These are phyloP conservation scores for Talaromyces proteolyticus DNA, from an alignment of 495 filamentous ascomycete species.

Conservation along the genomic window DNA sequence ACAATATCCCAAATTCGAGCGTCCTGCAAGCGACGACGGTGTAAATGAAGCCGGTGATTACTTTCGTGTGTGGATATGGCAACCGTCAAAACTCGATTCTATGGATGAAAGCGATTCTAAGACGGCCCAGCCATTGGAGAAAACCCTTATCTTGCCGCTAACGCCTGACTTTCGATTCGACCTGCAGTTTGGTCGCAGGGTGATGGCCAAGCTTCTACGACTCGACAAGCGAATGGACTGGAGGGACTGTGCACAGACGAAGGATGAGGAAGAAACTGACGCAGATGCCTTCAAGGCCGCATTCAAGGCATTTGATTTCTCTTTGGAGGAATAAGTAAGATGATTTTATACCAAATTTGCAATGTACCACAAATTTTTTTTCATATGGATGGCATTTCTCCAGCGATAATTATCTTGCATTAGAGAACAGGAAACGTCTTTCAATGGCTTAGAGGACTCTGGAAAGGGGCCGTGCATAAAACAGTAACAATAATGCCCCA, in stretches of 20 bases:
- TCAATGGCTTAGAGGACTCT: too few relatives aligned
- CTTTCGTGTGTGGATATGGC: slow-evolving; percentile 82
- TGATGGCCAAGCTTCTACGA: slow-evolving; percentile 81
- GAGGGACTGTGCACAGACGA: slow-evolving; percentile 72
- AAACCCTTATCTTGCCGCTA: slow-evolving; percentile 45
- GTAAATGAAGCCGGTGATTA: slow-evolving; percentile 60
- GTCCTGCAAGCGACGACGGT: slow-evolving; percentile 26
- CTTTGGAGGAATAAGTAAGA: slow-evolving; percentile 27
- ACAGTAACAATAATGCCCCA: too few relatives aligned
- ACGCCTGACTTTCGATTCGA: slow-evolving; percentile 51
- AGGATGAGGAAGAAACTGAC: slow-evolving; percentile 72
- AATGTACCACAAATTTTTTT: too few relatives aligned
- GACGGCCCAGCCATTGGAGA: slow-evolving; percentile 29
- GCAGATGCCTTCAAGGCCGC: slow-evolving; percentile 74
- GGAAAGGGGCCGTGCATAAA: too few relatives aligned
- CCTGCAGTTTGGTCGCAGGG: slow-evolving; percentile 64
- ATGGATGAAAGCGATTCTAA: slow-evolving; percentile 8
- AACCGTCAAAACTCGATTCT: slow-evolving; percentile 10
- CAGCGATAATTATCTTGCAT: too few relatives aligned
- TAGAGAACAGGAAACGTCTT: too few relatives aligned
- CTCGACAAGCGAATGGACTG: slow-evolving; percentile 70
- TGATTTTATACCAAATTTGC: too few relatives aligned
- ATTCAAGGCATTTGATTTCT: slow-evolving; percentile 86
- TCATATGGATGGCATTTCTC: too few relatives aligned
- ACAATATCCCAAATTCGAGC: slow-evolving; percentile 51